Conservation (phyloP, 371 early-diverging fungal species). For the Rhizopus delemar region DNA sequence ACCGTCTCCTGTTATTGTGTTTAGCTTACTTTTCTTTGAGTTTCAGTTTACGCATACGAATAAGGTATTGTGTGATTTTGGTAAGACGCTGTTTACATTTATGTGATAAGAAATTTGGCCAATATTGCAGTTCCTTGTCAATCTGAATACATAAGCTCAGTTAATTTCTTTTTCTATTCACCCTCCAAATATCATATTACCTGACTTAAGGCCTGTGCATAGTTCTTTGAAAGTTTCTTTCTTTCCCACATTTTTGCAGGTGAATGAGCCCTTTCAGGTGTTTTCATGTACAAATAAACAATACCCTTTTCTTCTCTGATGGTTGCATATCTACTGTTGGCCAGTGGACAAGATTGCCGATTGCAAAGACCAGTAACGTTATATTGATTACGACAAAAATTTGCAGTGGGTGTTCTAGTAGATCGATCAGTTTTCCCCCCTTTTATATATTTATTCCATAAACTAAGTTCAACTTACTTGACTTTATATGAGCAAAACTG, state of each 20-base stretch:
- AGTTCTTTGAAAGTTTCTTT: slow-evolving; percentile 91
- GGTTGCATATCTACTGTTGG: slow-evolving; percentile 98
- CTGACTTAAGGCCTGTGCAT: slow-evolving; percentile 87
- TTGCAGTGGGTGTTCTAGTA: slow-evolving; percentile 76
- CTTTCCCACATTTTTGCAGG: slow-evolving; percentile 97
- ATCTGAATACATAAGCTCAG: slow-evolving; percentile 59
- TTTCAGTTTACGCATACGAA: slow-evolving; percentile 90
- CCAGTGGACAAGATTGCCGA: slow-evolving; percentile 96
- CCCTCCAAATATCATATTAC: slow-evolving; percentile 29
- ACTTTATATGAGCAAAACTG: slow-evolving; percentile 96
- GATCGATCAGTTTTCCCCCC: neutral
- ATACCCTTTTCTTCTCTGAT: slow-evolving; percentile 90
- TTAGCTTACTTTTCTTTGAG: slow-evolving; percentile 73
- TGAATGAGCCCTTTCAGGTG: slow-evolving; percentile 95
- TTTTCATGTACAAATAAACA: slow-evolving; percentile 94
- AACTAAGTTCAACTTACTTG: slow-evolving; percentile 62
- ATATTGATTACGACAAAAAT: slow-evolving; percentile 97
- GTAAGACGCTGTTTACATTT: slow-evolving; percentile 99
- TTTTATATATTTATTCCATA: neutral
- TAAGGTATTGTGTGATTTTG: slow-evolving; percentile 95
- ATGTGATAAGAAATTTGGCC: slow-evolving; percentile 91
- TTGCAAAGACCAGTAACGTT: slow-evolving; percentile 99
- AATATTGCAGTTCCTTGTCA: slow-evolving; percentile 91
- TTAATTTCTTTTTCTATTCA: slow-evolving; percentile 1
- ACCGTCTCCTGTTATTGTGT: neutral